Evolutionary conservation across 768 basidiomycete species (phyloP).

Genomic region (Clitopilus hobsonii): DNA sequence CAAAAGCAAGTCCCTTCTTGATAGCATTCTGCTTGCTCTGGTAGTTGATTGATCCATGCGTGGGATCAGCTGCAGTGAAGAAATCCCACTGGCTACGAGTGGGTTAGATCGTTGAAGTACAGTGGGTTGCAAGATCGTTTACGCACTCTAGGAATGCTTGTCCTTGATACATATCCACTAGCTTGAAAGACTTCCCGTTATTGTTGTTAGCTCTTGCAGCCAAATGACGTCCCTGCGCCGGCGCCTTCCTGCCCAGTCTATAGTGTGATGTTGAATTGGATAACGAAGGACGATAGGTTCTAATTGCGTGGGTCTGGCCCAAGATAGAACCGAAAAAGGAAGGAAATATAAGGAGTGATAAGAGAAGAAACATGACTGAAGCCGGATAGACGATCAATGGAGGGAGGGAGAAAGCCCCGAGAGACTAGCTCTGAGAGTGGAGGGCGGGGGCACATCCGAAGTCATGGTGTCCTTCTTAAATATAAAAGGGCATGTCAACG

Average conservation of each 20-base stretch:
- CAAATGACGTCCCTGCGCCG: background rate
- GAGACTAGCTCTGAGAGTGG: background rate
- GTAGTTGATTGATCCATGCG: slow-evolving; percentile 67
- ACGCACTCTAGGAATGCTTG: slow-evolving; percentile 63
- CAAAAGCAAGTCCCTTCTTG: slow-evolving; percentile 50
- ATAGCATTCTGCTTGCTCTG: slow-evolving; percentile 41
- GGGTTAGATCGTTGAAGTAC: background rate
- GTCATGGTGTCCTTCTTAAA: background rate
- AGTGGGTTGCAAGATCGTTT: slow-evolving; percentile 6
- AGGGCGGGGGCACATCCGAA: too few relatives aligned
- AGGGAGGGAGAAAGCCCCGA: background rate
- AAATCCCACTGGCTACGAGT: slow-evolving; percentile 58
- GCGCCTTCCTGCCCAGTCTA: background rate
- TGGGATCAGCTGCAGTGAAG: slow-evolving; percentile 60
- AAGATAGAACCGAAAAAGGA: slow-evolving; percentile 17
- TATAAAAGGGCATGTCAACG: background rate
- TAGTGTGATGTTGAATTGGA: background rate
- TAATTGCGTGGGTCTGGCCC: slow-evolving; percentile 17
- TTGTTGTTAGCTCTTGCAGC: slow-evolving; percentile 14
- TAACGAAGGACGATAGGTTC: slow-evolving; percentile 8
- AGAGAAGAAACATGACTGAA: background rate
- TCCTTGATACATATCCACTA: slow-evolving; percentile 36
- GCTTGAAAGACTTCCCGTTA: slow-evolving; percentile 17
- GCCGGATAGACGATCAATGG: background rate
- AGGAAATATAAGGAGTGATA: background rate